Base-by-base conservation (phyloP, 1,284 basidiomycete genomes). In the Leccinum pallidistipes region DNA sequence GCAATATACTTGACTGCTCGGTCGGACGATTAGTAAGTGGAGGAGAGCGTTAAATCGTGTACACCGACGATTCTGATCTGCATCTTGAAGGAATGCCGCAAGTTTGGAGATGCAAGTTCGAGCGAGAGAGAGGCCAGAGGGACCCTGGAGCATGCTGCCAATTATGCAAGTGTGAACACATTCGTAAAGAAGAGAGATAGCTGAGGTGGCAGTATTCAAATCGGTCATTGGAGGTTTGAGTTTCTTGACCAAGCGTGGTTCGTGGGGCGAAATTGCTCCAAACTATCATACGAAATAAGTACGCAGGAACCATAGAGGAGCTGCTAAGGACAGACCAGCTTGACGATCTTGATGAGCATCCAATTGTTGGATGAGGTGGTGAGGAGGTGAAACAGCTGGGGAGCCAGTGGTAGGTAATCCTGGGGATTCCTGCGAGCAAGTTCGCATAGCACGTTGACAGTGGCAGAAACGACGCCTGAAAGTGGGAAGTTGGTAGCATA, bases 91-190 rank as follows among this genome's bases (percentile, higher is more conserved):
- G 75, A 99, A 99, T 27, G 86, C 85, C 9, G 95, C 93, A 21
- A 99, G 82, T 75, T 99, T 99, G 43, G 94, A 94, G 52, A 97
- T 92, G 70, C 97, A 99, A 6, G 88, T 88, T 63, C 85, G 81
- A 1, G 97, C 97, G 45, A 99, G 80, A 2, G 88, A 81, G 68
- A 93, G 85, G n/a, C 93, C 94, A 14, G 87, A 82, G 56, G 84
- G 67, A 2, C 90, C 91, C 64, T 91, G 88, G 8, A 99, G 83
- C 95, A 99, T 98, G 5, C 94, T 95, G 11, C 97, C 97, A 11
- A 94, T 95, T 69, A 99, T 98, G 70, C 95, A 97, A 2, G 97
- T 98, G 70, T 96, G 92, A 1, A 99, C 97, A 75, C 97, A 99
- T 79, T 99, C 97, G 76, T 99, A 99, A 8, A 99, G 24, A 27